Evolutionary conservation across 441 rosid genomes (phyloP), one percentile per base, ranked within the genome.

Genomic region (Aquilaria agallochum): DNA sequence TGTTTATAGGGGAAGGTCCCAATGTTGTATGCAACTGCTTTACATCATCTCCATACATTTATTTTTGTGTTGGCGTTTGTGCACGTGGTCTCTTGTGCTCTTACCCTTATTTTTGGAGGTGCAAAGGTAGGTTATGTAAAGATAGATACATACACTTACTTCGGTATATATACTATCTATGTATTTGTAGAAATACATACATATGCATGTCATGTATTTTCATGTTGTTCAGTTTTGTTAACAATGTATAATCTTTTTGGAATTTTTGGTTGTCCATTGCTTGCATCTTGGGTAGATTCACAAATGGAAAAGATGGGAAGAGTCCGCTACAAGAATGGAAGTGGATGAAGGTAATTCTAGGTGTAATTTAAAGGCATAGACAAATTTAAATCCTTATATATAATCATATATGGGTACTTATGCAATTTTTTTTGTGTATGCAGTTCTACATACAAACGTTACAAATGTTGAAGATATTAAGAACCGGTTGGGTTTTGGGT

Each of bases 11-110:
- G 87, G 53, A 79, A 80, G 66, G 87, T 69, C 8, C 83, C 88
- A 9, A 47, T 90, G 31, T 67, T 90, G 68, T 85, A 90, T 7
- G 15, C 73, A 36, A 76, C 78, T 4, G 96, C 96, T 13, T 52
- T 90, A 50, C 93, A 90, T 57, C 89, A 90, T 69, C 85, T 90
- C 34, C 95, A 90, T 55, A 86, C 84, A 59, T 86, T 88, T 65
- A 84, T 88, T 75, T 88, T 90, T 5, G 89, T 86, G 27, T 84
- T 90, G 46, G 97, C 97, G 2, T 72, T 83, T 50, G 75, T 81
- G 10, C 97, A 90, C 53, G 88, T 90, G 60, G 60, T 76, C 53
- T 81, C 81, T 71, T 78, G 88, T 52, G 93, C 78, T 67, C 71
- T 86, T 55, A 89, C 96, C 48, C 84, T 89, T 60, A 63, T 89